A percentile compares a stretch with the other conserved stretches of the same genome.
phyloP scores from a whole-genome alignment of 1,284 basidiomycete species.

The Volvariella surrecta region DNA sequence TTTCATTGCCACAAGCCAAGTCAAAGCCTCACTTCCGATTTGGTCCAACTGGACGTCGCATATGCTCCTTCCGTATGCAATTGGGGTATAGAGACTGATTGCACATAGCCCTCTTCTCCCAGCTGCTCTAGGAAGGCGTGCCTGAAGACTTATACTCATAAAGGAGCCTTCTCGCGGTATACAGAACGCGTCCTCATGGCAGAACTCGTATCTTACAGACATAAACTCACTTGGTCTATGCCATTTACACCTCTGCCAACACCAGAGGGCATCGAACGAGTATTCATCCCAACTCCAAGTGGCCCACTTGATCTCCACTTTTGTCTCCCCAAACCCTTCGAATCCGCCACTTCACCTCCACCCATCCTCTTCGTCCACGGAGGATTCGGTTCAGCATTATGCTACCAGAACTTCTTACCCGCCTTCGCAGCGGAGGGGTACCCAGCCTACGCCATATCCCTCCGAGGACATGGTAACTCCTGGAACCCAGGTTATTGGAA shows the following conservation, averaged over 20 bases:
- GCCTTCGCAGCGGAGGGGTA: constrained; percentile 8
- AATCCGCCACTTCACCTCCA: background rate
- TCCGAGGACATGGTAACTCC: constrained; percentile 10
- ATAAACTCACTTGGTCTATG: constrained; percentile 7
- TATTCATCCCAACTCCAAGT: constrained; percentile 8
- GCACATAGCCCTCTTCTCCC: no score
- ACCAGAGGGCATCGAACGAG: constrained; percentile 5
- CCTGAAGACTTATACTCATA: no score
- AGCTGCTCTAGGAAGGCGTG: no score
- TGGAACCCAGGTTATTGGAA: constrained; percentile 10
- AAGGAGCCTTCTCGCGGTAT: no score
- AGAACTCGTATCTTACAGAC: constrained; percentile 15
- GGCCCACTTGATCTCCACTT: constrained; percentile 8
- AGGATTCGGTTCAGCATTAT: constrained; percentile 10
- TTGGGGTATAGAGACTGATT: no score
- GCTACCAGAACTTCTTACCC: constrained; percentile 9
- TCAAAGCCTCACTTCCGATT: no score
- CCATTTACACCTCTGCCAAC: background rate
- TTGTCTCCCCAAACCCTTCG: constrained; percentile 5
- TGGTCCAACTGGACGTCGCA: no score
- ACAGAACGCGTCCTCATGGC: no score
- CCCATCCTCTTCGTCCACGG: constrained; percentile 10
- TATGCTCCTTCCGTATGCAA: no score
- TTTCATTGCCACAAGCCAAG: no score
- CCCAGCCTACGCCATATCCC: constrained; percentile 10